These are phyloP conservation scores for Kwoniella sp. DNA, from an alignment of 768 basidiomycete species.

Conservation along the genomic window DNA sequence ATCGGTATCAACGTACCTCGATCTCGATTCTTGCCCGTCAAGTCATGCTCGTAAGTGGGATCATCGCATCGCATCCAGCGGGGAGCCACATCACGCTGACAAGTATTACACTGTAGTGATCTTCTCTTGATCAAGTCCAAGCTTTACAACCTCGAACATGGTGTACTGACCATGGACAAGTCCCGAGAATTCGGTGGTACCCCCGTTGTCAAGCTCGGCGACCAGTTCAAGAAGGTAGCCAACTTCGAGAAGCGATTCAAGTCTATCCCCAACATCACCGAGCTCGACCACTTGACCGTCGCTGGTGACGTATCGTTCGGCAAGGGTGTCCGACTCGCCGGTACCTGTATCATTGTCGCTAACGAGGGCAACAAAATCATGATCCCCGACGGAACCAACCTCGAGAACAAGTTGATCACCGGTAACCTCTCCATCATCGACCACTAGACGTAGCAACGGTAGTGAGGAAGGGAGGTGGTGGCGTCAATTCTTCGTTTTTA, in stretches of 20 bases:
- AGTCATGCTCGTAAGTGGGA: conserved; percentile 71
- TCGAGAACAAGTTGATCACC: conserved; percentile 65
- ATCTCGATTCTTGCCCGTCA: conserved; percentile 82
- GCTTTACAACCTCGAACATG: conserved; percentile 86
- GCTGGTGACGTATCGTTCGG: conserved; percentile 90
- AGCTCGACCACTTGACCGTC: conserved; percentile 92
- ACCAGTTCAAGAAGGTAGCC: conserved; percentile 90
- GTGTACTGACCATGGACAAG: conserved; percentile 72
- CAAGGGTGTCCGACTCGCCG: conserved; percentile 71
- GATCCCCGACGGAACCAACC: conserved; percentile 76
- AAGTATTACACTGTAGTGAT: conserved; percentile 27
- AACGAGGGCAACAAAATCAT: conserved; percentile 81
- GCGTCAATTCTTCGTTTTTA: background rate
- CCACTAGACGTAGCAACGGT: conserved; percentile 48
- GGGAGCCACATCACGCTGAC: conserved; percentile 7
- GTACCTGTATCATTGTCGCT: conserved; percentile 86
- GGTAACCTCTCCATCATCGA: conserved; percentile 82
- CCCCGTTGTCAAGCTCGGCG: conserved; percentile 95
- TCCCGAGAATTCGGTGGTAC: conserved; percentile 58
- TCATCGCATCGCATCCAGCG: conserved; percentile 2
- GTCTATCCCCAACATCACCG: conserved; percentile 85
- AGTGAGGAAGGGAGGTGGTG: background rate
- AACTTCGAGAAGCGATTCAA: conserved; percentile 94
- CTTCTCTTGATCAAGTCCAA: conserved; percentile 87
- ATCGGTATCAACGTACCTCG: conserved; percentile 95